Evolutionary conservation across 192 early-diverging fungal genomes (phyloP).

Genomic region (Podila horticola): DNA sequence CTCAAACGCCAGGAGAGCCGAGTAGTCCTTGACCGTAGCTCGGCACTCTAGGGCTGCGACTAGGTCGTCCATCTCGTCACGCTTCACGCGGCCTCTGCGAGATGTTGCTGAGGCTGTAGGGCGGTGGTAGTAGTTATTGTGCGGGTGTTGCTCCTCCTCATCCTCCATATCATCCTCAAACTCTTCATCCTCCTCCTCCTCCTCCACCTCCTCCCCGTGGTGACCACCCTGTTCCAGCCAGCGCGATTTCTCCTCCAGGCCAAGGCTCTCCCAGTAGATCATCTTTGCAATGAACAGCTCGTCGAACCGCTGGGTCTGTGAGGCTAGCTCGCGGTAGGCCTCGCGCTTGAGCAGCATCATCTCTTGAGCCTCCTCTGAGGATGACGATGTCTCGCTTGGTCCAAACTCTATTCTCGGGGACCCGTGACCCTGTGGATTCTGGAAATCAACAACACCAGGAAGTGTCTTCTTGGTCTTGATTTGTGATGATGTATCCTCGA

Average conservation of each 20-base stretch:
- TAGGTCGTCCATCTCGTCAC: slow-evolving; percentile 31
- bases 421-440: too few relatives aligned
- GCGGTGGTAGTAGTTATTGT: not conserved
- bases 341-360: slow-evolving; percentile 38
- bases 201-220: not conserved
- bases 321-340: slow-evolving; percentile 40
- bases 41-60: slow-evolving; percentile 30
- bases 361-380: not conserved
- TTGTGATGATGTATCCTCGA: not conserved
- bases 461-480: not conserved
- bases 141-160: not conserved
- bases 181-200: not conserved
- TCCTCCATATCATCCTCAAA: not conserved
- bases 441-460: not conserved
- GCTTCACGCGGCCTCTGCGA: not conserved
- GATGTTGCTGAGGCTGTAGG: not conserved
- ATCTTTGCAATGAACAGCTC: slow-evolving; percentile 48
- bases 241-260: slow-evolving; percentile 29
- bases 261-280: slow-evolving; percentile 39
- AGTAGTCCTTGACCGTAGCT: slow-evolving; percentile 41
- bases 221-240: slow-evolving; percentile 23
- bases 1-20: slow-evolving; percentile 32
- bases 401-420: slow-evolving; percentile 2
- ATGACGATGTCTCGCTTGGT: not conserved
- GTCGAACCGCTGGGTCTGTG: slow-evolving; percentile 33